A percentile compares a stretch with the other conserved stretches of the same genome.
phyloP scores from a whole-genome alignment of 257 asterid species.

The Capsicum pubescens region DNA sequence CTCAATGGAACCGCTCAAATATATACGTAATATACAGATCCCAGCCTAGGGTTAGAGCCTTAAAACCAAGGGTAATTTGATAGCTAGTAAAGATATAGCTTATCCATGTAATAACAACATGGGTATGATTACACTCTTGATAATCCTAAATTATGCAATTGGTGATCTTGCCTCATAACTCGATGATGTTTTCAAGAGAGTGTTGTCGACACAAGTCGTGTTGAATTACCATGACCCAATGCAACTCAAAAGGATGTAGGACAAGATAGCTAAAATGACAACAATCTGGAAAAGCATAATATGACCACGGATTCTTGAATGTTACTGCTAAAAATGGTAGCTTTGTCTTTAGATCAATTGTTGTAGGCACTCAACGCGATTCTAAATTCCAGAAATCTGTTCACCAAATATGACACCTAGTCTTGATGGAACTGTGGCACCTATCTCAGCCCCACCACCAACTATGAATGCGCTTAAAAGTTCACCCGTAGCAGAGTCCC shows the following conservation, averaged over 20 bases:
- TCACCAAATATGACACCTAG: slow-evolving; percentile 58
- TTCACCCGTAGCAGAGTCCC: background rate
- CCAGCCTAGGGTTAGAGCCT: too few relatives aligned
- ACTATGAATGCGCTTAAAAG: slow-evolving; percentile 38
- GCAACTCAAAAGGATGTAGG: slow-evolving; percentile 56
- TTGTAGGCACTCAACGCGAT: slow-evolving; percentile 44
- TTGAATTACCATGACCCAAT: slow-evolving; percentile 67
- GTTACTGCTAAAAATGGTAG: slow-evolving; percentile 44
- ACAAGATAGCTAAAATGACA: slow-evolving; percentile 45
- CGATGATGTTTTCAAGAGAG: slow-evolving; percentile 43
- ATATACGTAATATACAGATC: too few relatives aligned
- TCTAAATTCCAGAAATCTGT: slow-evolving; percentile 44
- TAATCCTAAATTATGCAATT: slow-evolving; percentile 50
- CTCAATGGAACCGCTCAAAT: too few relatives aligned
- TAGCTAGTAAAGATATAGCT: too few relatives aligned
- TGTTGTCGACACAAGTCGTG: slow-evolving; percentile 64
- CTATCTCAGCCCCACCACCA: slow-evolving; percentile 44
- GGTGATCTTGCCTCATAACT: slow-evolving; percentile 45
- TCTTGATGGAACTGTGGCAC: slow-evolving; percentile 42
- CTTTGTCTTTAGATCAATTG: slow-evolving; percentile 66
- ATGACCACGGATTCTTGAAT: slow-evolving; percentile 61
- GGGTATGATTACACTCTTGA: slow-evolving; percentile 63
- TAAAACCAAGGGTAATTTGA: too few relatives aligned
- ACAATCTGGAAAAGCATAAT: slow-evolving; percentile 40
- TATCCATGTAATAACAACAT: slow-evolving; percentile 46